Conservation (phyloP, 192 early-diverging fungal genomes). For the Kickxella alabastrina region DNA sequence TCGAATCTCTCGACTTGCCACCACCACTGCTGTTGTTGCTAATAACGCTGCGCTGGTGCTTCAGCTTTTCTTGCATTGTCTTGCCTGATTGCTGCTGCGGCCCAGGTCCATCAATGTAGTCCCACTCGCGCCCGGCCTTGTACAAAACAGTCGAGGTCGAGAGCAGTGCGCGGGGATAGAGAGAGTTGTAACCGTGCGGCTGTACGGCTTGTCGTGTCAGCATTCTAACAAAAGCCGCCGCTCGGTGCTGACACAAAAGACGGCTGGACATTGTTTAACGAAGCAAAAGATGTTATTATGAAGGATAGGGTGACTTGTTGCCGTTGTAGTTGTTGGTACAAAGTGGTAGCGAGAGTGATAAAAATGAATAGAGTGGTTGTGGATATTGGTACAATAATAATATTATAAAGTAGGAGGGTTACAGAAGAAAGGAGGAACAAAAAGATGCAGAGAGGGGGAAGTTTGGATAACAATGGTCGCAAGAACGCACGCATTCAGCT, state of each 20-base stretch:
- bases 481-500: too few relatives aligned
- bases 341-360: too few relatives aligned
- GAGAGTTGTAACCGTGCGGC: neutral
- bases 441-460: too few relatives aligned
- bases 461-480: too few relatives aligned
- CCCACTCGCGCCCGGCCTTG: conserved; percentile 47
- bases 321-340: too few relatives aligned
- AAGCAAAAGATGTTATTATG: neutral
- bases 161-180: conserved; percentile 7
- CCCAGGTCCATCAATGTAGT: conserved; percentile 40
- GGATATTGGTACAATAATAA: too few relatives aligned
- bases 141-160: conserved; percentile 2
- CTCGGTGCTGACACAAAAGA: conserved; percentile 17
- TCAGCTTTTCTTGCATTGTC: too few relatives aligned
- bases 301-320: too few relatives aligned
- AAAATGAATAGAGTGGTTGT: too few relatives aligned
- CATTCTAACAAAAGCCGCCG: neutral
- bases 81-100: neutral
- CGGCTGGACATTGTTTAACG: conserved; percentile 22
- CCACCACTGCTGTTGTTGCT: neutral
- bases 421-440: too few relatives aligned
- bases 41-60: conserved; percentile 6
- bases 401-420: too few relatives aligned
- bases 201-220: too few relatives aligned
- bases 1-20: neutral